phyloP scores from a whole-genome alignment of 176 grass and related monocot genomes.

The Microstegium vimineum region DNA sequence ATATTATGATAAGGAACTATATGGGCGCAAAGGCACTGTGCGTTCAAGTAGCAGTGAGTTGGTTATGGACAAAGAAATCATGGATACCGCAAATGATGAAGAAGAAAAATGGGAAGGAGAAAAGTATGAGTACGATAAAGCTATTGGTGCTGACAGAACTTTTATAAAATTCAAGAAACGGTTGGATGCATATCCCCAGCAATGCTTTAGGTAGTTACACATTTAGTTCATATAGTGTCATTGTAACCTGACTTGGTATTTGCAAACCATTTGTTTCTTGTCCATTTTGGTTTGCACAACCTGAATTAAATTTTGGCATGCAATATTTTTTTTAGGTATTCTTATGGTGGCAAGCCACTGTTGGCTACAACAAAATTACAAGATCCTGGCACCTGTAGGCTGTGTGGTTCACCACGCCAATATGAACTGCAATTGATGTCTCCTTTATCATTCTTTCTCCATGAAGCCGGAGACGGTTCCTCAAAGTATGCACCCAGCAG shows the following conservation, averaged over 20 bases:
- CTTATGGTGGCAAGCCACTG: conserved; percentile 62
- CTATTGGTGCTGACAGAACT: conserved; percentile 71
- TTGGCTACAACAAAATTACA: conserved; percentile 37
- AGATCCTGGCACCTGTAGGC: conserved; percentile 45
- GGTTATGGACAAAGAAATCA: conserved; percentile 43
- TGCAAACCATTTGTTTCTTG: neutral
- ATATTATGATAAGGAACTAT: conserved; percentile 56
- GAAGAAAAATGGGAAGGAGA: conserved; percentile 90
- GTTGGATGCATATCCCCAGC: conserved; percentile 77
- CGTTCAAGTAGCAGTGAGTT: conserved; percentile 33
- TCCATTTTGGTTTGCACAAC: neutral
- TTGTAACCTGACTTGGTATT: neutral
- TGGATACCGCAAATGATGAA: conserved; percentile 30
- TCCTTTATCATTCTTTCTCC: conserved; percentile 78
- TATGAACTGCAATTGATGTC: conserved; percentile 95
- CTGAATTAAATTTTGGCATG: conserved; percentile 15
- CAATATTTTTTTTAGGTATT: conserved; percentile 54
- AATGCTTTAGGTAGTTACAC: conserved; percentile 76
- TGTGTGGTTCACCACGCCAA: conserved; percentile 48
- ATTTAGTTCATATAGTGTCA: neutral
- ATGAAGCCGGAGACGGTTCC: conserved; percentile 56
- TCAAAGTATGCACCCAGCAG: conserved; percentile 53
- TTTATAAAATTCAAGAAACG: conserved; percentile 97
- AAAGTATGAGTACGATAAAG: conserved; percentile 82
- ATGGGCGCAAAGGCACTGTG: neutral